Evolutionary conservation across 345 rosid genomes (phyloP).

Genomic region (Arabidopsis arenosa): DNA sequence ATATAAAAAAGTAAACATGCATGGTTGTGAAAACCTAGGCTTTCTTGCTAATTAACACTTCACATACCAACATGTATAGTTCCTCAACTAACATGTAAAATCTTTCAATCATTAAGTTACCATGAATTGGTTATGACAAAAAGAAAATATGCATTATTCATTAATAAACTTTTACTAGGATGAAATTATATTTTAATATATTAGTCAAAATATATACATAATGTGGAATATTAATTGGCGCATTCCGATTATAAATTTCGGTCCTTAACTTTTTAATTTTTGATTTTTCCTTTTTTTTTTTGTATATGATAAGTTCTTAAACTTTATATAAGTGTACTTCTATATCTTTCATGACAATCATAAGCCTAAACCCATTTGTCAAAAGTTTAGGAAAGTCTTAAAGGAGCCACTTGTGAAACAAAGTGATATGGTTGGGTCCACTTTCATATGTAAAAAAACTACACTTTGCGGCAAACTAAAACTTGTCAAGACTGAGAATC

Average conservation of each 20-base stretch:
- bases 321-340: not conserved
- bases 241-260: not conserved
- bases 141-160: too few relatives aligned
- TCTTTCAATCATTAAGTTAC: not conserved
- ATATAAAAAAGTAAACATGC: not conserved
- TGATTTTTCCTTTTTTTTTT: not conserved
- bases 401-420: slow-evolving; percentile 32
- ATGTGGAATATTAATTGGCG: not conserved
- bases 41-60: too few relatives aligned
- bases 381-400: slow-evolving; percentile 33
- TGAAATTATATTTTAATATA: not conserved
- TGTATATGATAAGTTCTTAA: not conserved
- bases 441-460: slow-evolving; percentile 18
- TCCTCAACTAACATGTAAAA: not conserved
- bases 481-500: not conserved
- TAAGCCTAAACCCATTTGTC: slow-evolving; percentile 24
- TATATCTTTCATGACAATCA: slow-evolving; percentile 14
- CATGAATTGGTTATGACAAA: too few relatives aligned
- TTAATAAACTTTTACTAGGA: not conserved
- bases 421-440: slow-evolving; percentile 44
- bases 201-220: not conserved
- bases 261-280: not conserved
- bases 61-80: not conserved
- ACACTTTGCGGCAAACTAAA: slow-evolving; percentile 26
- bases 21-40: not conserved